phyloP scores from a whole-genome alignment of 495 filamentous ascomycete species.

The Talaromyces borbonicus region DNA sequence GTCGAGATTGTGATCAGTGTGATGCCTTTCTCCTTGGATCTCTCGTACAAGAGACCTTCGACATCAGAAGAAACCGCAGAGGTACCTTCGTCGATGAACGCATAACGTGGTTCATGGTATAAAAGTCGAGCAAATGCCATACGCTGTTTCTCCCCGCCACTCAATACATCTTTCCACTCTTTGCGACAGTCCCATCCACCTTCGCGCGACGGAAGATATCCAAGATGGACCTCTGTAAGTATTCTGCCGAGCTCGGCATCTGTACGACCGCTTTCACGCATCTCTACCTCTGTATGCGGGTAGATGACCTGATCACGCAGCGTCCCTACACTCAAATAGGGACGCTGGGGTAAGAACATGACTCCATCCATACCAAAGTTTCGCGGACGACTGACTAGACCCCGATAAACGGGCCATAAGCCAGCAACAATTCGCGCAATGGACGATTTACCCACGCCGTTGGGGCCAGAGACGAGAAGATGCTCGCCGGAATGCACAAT shows the following conservation, averaged over 20 bases:
- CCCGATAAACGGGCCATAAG: slow-evolving; percentile 93
- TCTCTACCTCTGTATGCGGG: slow-evolving; percentile 87
- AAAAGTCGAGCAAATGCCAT: slow-evolving; percentile 82
- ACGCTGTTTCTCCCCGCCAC: slow-evolving; percentile 96
- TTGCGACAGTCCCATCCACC: slow-evolving; percentile 95
- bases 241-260: slow-evolving; percentile 67
- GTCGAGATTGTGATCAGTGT: slow-evolving; percentile 93
- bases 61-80: slow-evolving; percentile 90
- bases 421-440: slow-evolving; percentile 86
- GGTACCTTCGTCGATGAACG: slow-evolving; percentile 91
- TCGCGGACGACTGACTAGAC: slow-evolving; percentile 77
- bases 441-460: slow-evolving; percentile 88
- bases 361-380: slow-evolving; percentile 76
- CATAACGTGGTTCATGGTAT: slow-evolving; percentile 92
- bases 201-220: slow-evolving; percentile 83
- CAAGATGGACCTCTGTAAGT: slow-evolving; percentile 73
- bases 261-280: slow-evolving; percentile 67
- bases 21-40: slow-evolving; percentile 83
- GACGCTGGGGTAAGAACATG: slow-evolving; percentile 95
- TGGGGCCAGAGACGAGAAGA: slow-evolving; percentile 87
- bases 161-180: slow-evolving; percentile 97
- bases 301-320: slow-evolving; percentile 97
- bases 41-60: slow-evolving; percentile 87
- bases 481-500: slow-evolving; percentile 86
- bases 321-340: slow-evolving; percentile 91